phyloP scores from a whole-genome alignment of 2,329 filamentous ascomycete species.

The Fusarium sp. region DNA sequence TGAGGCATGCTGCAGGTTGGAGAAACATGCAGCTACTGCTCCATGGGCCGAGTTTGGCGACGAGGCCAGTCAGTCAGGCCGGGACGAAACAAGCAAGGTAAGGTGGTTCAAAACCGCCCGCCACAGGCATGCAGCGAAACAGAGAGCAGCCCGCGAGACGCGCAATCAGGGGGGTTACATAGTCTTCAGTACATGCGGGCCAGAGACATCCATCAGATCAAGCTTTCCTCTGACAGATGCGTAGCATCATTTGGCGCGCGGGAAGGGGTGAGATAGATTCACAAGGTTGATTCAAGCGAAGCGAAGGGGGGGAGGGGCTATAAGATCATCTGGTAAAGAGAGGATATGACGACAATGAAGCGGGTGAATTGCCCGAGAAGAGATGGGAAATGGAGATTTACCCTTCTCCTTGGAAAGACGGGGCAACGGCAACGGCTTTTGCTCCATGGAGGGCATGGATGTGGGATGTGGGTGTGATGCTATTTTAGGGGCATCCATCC shows the following conservation, averaged over 20 bases:
- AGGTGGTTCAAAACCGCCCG: background rate
- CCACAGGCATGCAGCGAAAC: background rate
- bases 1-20: background rate
- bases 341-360: slow-evolving; percentile 31
- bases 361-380: slow-evolving; percentile 8
- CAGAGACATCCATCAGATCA: slow-evolving; percentile 1
- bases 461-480: slow-evolving; percentile 17
- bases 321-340: slow-evolving; percentile 28
- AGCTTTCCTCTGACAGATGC: slow-evolving; percentile 16
- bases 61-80: background rate
- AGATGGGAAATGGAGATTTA: background rate
- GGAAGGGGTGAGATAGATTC: background rate
- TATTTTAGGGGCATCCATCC: slow-evolving; percentile 28
- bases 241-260: slow-evolving; percentile 9
- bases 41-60: slow-evolving; percentile 16
- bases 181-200: background rate
- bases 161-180: slow-evolving; percentile 1
- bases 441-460: background rate
- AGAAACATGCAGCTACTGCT: background rate
- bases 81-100: background rate
- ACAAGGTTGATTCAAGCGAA: slow-evolving; percentile 12
- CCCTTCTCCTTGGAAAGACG: slow-evolving; percentile 3
- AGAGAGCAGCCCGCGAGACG: background rate
- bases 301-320: background rate
- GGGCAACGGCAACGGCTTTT: slow-evolving; percentile 7